Conservation (phyloP, 345 rosid species). For the Syzygium jambos region DNA sequence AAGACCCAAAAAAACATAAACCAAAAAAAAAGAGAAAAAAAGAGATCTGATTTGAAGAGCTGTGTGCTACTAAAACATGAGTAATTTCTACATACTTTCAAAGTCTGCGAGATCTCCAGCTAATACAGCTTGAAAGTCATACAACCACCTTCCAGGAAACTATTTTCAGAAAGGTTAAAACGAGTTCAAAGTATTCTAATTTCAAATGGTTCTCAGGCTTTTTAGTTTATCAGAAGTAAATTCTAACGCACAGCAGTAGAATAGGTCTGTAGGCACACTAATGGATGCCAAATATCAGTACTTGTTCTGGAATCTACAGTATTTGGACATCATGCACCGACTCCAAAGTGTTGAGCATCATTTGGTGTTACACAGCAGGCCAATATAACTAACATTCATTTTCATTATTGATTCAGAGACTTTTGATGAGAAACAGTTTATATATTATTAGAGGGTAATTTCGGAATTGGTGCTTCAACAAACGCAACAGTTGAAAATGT, state of each 20-base stretch:
- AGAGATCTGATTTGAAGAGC: background rate
- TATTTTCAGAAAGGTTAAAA: background rate
- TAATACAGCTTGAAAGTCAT: background rate
- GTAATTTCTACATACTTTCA: background rate
- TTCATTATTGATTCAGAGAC: background rate
- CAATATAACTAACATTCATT: background rate
- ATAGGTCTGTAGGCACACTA: background rate
- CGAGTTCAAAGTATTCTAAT: background rate
- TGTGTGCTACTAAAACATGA: background rate
- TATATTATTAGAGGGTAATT: background rate
- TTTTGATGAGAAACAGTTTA: background rate
- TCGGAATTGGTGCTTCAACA: background rate
- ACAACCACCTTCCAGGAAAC: background rate
- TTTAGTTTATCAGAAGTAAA: background rate
- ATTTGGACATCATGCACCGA: background rate
- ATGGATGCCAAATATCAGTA: background rate
- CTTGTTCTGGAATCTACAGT: background rate
- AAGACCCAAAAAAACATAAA: background rate
- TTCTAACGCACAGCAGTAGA: background rate
- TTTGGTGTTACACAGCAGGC: background rate
- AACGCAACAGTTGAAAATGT: background rate
- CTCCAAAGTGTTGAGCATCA: background rate
- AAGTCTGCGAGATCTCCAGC: background rate
- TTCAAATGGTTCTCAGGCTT: background rate
- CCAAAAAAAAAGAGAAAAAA: accelerated